These are phyloP conservation scores for Gilbertella persicaria DNA, from an alignment of 371 early-diverging fungal genomes.

Conservation along the genomic window DNA sequence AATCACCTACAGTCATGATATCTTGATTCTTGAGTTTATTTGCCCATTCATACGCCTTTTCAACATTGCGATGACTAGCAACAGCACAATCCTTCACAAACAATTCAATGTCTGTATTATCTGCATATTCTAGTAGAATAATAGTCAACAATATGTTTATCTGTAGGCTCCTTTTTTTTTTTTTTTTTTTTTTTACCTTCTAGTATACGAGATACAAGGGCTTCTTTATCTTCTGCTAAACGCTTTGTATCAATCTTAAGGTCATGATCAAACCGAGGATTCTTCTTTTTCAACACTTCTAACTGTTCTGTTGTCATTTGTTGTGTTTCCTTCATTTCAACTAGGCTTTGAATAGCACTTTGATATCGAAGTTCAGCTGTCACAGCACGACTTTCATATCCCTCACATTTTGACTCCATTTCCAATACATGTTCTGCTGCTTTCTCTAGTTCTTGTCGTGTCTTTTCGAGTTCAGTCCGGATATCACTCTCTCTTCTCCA, in stretches of 20 bases:
- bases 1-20: conserved; percentile 80
- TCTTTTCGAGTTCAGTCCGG: conserved; percentile 39
- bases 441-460: conserved; percentile 32
- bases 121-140: conserved; percentile 48
- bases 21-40: conserved; percentile 72
- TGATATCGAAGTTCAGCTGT: conserved; percentile 38
- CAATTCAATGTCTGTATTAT: conserved; percentile 67
- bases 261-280: conserved; percentile 14
- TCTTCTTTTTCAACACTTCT: conserved; percentile 4
- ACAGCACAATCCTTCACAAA: conserved; percentile 69
- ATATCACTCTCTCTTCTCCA: conserved; percentile 55
- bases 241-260: conserved; percentile 22
- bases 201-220: conserved; percentile 44
- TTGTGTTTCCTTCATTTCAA: conserved; percentile 26
- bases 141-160: background rate
- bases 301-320: conserved; percentile 5
- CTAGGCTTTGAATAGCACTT: conserved; percentile 31
- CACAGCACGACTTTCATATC: conserved; percentile 38
- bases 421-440: conserved; percentile 35
- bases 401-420: conserved; percentile 38
- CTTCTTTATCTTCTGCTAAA: conserved; percentile 27
- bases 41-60: conserved; percentile 79
- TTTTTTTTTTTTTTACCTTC: conserved; percentile 24
- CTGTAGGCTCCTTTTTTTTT: background rate
- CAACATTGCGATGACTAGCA: conserved; percentile 66